phyloP scores from a whole-genome alignment of 352 stramenopile genomes.

The Phytophthora capsici region DNA sequence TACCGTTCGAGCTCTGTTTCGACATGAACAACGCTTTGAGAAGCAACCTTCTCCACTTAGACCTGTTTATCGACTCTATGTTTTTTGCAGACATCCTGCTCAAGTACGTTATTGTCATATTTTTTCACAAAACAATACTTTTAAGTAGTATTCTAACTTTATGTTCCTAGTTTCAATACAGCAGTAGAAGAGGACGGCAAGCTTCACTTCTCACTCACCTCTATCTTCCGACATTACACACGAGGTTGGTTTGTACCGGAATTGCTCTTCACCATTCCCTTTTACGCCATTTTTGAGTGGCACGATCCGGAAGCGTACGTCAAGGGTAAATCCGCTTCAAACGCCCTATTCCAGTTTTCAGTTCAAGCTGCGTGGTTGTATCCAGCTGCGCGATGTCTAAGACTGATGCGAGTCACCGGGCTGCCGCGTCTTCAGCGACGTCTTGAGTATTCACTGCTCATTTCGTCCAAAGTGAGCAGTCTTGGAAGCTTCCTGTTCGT shows the following conservation, averaged over 20 bases:
- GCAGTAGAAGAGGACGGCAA: conserved; percentile 76
- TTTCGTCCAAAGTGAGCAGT: conserved; percentile 80
- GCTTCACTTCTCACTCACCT: conserved; percentile 65
- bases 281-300: conserved; percentile 61
- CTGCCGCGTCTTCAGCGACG: conserved; percentile 63
- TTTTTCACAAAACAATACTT: neutral
- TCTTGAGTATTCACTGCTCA: conserved; percentile 77
- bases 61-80: conserved; percentile 69
- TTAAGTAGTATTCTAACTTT: neutral
- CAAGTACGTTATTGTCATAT: conserved; percentile 50
- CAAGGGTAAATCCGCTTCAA: conserved; percentile 5
- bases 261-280: conserved; percentile 70
- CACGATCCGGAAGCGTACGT: conserved; percentile 31
- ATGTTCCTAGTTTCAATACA: conserved; percentile 66
- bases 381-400: conserved; percentile 51
- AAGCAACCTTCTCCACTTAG: conserved; percentile 51
- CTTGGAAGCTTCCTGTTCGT: conserved; percentile 78
- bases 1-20: conserved; percentile 81
- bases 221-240: conserved; percentile 63
- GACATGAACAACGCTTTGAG: conserved; percentile 36
- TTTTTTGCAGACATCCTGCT: conserved; percentile 76
- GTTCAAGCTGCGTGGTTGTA: conserved; percentile 45
- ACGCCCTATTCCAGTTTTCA: conserved; percentile 36
- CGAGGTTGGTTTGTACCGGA: conserved; percentile 65
- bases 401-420: conserved; percentile 58